Evolutionary conservation across 2,329 filamentous ascomycete genomes (phyloP).

Genomic region (Epichloe gansuensis): DNA sequence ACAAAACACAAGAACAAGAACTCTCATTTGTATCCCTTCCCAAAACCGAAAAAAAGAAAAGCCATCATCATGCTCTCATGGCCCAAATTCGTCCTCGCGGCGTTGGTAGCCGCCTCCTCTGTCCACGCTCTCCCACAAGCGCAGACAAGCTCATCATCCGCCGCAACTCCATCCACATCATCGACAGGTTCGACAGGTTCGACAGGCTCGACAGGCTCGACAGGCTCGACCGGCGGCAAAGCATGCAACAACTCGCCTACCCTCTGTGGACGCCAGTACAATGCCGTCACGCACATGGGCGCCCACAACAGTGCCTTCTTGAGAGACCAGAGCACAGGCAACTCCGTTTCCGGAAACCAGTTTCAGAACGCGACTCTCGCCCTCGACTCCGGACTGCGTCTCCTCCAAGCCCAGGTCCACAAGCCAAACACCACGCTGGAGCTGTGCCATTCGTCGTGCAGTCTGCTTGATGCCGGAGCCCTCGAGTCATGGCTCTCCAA

Average conservation of each 20-base stretch:
- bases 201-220: slow-evolving; percentile 3
- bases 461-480: slow-evolving; percentile 55
- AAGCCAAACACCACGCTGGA: slow-evolving; percentile 44
- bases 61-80: slow-evolving; percentile 14
- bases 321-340: slow-evolving; percentile 47
- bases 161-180: slow-evolving; percentile 7
- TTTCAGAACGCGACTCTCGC: slow-evolving; percentile 61
- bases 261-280: slow-evolving; percentile 60
- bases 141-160: slow-evolving; percentile 4
- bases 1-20: neutral
- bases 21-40: neutral
- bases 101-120: slow-evolving; percentile 12
- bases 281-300: slow-evolving; percentile 65
- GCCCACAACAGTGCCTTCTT: slow-evolving; percentile 66
- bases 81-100: slow-evolving; percentile 10
- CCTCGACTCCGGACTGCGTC: slow-evolving; percentile 56
- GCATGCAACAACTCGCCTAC: slow-evolving; percentile 74
- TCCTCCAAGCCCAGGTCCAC: slow-evolving; percentile 64
- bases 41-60: neutral
- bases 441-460: slow-evolving; percentile 59
- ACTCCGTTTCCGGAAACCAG: slow-evolving; percentile 59
- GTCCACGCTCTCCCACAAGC: slow-evolving; percentile 16
- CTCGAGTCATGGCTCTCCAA: slow-evolving; percentile 50
- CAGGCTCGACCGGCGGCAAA: slow-evolving; percentile 10
- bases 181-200: slow-evolving; percentile 6